phyloP scores from a whole-genome alignment of 2,329 filamentous ascomycete genomes.

The Aureobasidium sp. region DNA sequence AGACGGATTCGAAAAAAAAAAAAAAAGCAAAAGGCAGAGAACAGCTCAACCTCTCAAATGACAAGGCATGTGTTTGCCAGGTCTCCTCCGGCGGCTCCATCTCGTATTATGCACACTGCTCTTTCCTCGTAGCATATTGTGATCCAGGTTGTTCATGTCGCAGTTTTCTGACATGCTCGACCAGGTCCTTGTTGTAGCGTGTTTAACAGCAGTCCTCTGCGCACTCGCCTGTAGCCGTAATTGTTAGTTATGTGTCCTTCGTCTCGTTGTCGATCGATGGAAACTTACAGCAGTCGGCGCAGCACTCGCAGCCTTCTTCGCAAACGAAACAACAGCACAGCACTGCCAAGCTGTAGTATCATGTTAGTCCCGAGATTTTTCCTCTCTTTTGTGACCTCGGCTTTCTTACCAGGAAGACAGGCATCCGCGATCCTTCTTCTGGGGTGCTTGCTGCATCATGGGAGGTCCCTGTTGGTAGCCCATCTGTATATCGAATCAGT shows the following conservation, averaged over 20 bases:
- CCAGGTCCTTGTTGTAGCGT: neutral
- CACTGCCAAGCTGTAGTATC: constrained; percentile 35
- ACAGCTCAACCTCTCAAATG: neutral
- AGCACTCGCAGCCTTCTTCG: constrained; percentile 58
- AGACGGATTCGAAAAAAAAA: neutral
- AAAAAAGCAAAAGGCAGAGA: neutral
- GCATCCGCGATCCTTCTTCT: constrained; percentile 43
- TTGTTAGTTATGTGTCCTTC: neutral
- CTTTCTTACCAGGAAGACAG: constrained; percentile 37
- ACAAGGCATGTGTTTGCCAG: neutral
- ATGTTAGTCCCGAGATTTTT: neutral
- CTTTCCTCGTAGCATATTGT: neutral
- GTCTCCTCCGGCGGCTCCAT: neutral
- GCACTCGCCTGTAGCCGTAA: constrained; percentile 34
- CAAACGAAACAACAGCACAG: constrained; percentile 59
- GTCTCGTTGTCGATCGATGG: too few species aligned
- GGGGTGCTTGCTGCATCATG: constrained; percentile 35
- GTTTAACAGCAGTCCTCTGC: constrained; percentile 31
- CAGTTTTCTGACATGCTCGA: neutral
- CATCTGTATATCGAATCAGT: constrained; percentile 15
- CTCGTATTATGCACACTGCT: neutral
- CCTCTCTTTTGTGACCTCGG: neutral
- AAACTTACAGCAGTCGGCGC: constrained; percentile 47
- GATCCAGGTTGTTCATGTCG: neutral
- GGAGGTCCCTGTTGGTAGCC: constrained; percentile 42